Conservation (phyloP, 805 yeast species). For the Candida wancherniae region DNA sequence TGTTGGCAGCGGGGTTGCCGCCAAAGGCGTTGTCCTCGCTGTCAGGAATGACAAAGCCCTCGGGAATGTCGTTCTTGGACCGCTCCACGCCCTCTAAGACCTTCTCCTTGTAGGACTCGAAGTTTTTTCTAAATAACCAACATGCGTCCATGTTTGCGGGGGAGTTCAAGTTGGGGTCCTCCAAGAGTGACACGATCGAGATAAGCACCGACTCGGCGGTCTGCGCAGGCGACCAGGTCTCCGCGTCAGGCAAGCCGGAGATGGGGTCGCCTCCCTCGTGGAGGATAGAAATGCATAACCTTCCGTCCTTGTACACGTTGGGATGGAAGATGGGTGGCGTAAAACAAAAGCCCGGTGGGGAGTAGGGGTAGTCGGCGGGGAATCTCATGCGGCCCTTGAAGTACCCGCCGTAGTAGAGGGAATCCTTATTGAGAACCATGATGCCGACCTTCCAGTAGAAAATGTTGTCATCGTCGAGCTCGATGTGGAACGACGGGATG, state of each 20-base stretch:
- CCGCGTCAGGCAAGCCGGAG: slow-evolving; percentile 86
- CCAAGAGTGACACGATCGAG: slow-evolving; percentile 83
- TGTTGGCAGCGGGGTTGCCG: slow-evolving; percentile 27
- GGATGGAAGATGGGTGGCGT: slow-evolving; percentile 94
- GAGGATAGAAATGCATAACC: slow-evolving; percentile 86
- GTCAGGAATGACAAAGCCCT: slow-evolving; percentile 77
- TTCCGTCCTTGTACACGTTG: slow-evolving; percentile 89
- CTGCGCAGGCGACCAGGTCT: slow-evolving; percentile 93
- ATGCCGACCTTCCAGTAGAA: slow-evolving; percentile 81
- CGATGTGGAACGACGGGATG: slow-evolving; percentile 58
- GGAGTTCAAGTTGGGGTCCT: slow-evolving; percentile 88
- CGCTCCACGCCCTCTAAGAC: slow-evolving; percentile 79
- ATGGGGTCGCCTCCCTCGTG: slow-evolving; percentile 91
- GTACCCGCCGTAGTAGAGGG: slow-evolving; percentile 91
- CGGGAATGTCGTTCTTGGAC: slow-evolving; percentile 82
- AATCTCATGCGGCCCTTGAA: slow-evolving; percentile 92
- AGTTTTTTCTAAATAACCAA: slow-evolving; percentile 79
- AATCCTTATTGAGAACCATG: slow-evolving; percentile 85
- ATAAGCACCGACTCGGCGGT: slow-evolving; percentile 87
- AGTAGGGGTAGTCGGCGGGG: slow-evolving; percentile 85
- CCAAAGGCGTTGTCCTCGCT: slow-evolving; percentile 47
- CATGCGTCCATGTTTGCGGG: slow-evolving; percentile 98
- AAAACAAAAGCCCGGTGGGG: slow-evolving; percentile 90
- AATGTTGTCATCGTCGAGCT: slow-evolving; percentile 52
- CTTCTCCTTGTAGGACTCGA: slow-evolving; percentile 66